Evolutionary conservation across 352 stramenopile genomes (phyloP).

Genomic region (Thraustotheca clavata): DNA sequence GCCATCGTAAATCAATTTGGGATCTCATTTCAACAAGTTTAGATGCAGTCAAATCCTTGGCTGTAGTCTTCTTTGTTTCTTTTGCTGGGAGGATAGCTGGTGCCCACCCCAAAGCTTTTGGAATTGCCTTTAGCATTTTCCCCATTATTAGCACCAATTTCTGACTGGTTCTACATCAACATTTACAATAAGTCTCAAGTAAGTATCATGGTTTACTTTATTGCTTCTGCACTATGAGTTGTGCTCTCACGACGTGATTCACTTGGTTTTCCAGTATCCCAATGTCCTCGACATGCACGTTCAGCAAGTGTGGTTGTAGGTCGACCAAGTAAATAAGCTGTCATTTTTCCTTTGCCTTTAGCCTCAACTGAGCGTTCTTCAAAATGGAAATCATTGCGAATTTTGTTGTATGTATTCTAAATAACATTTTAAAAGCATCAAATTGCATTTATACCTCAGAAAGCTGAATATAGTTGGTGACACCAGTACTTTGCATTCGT

Average conservation of each 20-base stretch:
- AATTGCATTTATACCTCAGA: conserved; percentile 30
- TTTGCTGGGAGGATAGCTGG: background rate
- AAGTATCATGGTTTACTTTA: background rate
- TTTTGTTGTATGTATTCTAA: conserved; percentile 67
- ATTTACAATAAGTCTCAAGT: no score
- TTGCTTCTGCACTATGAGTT: background rate
- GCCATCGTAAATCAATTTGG: conserved; percentile 46
- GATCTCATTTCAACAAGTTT: conserved; percentile 34
- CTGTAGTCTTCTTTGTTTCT: no score
- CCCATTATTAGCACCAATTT: background rate
- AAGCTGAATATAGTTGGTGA: conserved; percentile 69
- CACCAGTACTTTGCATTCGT: conserved; percentile 84
- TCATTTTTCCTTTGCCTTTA: conserved; percentile 83
- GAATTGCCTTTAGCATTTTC: background rate
- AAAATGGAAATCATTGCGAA: conserved; percentile 63
- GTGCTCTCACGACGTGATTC: background rate
- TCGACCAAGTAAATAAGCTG: conserved; percentile 69
- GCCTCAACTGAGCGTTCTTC: conserved; percentile 73
- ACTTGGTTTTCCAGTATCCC: background rate
- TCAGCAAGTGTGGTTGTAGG: conserved; percentile 53
- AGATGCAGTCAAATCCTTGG: background rate
- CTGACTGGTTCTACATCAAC: background rate
- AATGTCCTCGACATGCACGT: conserved; percentile 34
- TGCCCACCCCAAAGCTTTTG: background rate
- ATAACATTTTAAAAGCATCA: background rate